Evolutionary conservation across 2,329 filamentous ascomycete genomes (phyloP), one percentile per base, ranked within the genome.

Genomic region (Boeremia lycopersici): DNA sequence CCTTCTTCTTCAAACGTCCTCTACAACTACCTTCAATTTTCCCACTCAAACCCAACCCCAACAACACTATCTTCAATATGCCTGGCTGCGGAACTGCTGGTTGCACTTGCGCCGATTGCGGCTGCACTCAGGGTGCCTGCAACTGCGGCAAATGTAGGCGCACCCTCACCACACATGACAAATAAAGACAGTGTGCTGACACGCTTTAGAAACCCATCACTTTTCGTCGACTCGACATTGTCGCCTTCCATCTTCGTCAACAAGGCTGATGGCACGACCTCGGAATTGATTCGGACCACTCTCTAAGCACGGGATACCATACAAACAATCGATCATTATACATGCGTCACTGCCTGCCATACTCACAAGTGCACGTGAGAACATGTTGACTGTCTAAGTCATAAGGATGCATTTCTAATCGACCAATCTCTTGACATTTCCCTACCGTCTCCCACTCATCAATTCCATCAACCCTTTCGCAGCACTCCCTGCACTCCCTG

Each of bases 391-490:
- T 26, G 15, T n/a, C 7, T 23, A 25, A 28, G 25, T 45, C 48
- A 40, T 45, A 52, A 52, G 34, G 31, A 36, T 47, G 43, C 38
- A 53, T 48, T 53, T 38, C 50, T 53, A 31, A 10, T 26, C 31
- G 7, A 43, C 31, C 13, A 7, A n/a, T 11, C 23, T 6, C 17
- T 12, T 17, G 19, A n/a, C 8, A 3, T 9, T 28, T 17, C 47
- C 15, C 54, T 67, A 68, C 53, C 65, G 61, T 46, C 53, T 52
- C 28, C 62, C 66, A 30, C 60, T 63, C 72, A 70, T 74, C 48
- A 86, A 70, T 56, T 79, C 81, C 57, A 85, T 63, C 61, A 87
- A 65, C 7, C 81, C 83, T 63, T 79, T 81, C 11, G 79, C 82
- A 8, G 82, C 83, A 39, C 78, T 76, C 78, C 82, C 53, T 78